Evolutionary conservation across 805 yeast genomes (phyloP).

Genomic region (Candida verbasci): DNA sequence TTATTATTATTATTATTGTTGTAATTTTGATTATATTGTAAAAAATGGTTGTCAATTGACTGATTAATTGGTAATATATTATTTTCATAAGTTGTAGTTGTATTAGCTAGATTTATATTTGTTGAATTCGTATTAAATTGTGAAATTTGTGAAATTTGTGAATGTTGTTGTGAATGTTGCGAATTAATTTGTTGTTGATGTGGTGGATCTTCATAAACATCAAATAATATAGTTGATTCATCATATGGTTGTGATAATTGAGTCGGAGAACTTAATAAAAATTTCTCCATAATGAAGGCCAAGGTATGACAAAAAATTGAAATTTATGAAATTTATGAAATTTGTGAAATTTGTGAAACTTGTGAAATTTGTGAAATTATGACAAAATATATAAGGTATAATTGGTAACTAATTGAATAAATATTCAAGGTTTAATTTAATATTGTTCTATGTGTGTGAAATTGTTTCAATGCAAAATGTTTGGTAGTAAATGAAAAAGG

Average conservation of each 20-base stretch:
- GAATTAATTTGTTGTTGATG: background rate
- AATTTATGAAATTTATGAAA: too few species aligned
- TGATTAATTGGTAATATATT: background rate
- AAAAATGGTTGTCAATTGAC: background rate
- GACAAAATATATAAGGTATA: too few species aligned
- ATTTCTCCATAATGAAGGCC: slow-evolving; percentile 28
- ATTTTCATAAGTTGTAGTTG: background rate
- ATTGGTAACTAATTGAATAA: too few species aligned
- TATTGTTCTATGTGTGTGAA: too few species aligned
- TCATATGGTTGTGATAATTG: slow-evolving; percentile 32
- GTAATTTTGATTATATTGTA: background rate
- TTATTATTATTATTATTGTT: background rate
- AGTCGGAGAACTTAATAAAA: slow-evolving; percentile 36
- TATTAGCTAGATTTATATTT: slow-evolving; percentile 3
- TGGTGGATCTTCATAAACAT: slow-evolving; percentile 2
- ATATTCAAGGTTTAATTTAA: too few species aligned
- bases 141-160: too few species aligned
- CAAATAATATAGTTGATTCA: slow-evolving; percentile 3
- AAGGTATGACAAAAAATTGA: too few species aligned
- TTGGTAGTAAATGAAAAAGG: too few species aligned
- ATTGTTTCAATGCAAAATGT: too few species aligned
- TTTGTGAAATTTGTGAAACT: too few species aligned
- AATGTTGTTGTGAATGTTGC: background rate
- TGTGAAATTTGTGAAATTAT: too few species aligned
- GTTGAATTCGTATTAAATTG: background rate